Conservation (phyloP, 176 grass and related monocot genomes). For the Rhynchospora breviuscula region DNA sequence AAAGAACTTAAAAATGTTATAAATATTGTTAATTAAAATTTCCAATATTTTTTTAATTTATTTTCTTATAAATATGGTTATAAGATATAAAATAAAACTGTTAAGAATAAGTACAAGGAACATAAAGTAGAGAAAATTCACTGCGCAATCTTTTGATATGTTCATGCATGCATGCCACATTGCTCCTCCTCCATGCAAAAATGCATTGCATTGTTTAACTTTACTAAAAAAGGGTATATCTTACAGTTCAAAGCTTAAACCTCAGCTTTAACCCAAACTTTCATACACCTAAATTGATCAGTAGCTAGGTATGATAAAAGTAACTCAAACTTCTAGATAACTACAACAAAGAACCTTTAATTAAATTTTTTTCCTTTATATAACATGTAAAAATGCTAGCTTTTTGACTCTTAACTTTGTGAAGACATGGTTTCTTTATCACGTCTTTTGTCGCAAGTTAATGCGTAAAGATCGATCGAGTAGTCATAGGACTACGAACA, state of each 20-base stretch:
- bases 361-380: not conserved
- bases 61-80: too few relatives aligned
- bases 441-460: not conserved
- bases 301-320: constrained; percentile 1
- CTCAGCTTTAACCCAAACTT: not conserved
- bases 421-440: not conserved
- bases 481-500: not conserved
- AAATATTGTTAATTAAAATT: too few relatives aligned
- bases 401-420: constrained; percentile 4
- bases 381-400: not conserved
- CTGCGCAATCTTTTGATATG: not conserved
- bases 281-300: not conserved
- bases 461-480: not conserved
- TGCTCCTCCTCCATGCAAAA: not conserved
- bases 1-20: too few relatives aligned
- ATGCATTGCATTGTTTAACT: not conserved
- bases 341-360: not conserved
- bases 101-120: not conserved
- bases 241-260: not conserved
- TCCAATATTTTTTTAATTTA: too few relatives aligned
- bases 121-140: not conserved
- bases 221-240: not conserved
- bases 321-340: constrained; percentile 18
- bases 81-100: not conserved
- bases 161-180: not conserved